Percentiles rank a stretch among this genome's conserved stretches.
Conservation (phyloP, 2,329 filamentous ascomycete genomes). For the Bimuria novae-zelandiae region DNA sequence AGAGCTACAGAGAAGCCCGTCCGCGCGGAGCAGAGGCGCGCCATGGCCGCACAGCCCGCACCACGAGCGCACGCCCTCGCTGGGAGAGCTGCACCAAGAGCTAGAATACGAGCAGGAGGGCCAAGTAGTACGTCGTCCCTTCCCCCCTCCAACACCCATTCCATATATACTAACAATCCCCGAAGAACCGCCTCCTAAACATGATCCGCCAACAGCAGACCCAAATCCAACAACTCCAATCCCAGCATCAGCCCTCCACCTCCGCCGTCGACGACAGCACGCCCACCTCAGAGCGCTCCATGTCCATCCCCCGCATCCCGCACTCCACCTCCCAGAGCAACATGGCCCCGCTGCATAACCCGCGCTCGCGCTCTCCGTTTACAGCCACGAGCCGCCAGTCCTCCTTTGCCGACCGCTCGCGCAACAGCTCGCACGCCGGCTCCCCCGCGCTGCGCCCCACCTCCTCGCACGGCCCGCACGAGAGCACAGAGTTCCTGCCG, state of each 20-base stretch:
- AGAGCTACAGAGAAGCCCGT: slow-evolving; percentile 64
- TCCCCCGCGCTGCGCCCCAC: slow-evolving; percentile 58
- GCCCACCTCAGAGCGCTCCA: slow-evolving; percentile 53
- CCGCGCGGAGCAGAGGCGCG: slow-evolving; percentile 26
- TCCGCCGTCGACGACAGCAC: slow-evolving; percentile 59
- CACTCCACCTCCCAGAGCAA: slow-evolving; percentile 35
- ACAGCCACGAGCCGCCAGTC: slow-evolving; percentile 50
- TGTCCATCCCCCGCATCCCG: slow-evolving; percentile 45
- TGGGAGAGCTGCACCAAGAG: slow-evolving; percentile 79
- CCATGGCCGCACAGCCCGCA: slow-evolving; percentile 58
- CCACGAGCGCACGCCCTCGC: slow-evolving; percentile 69
- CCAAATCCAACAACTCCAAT: slow-evolving; percentile 65
- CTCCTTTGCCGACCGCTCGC: slow-evolving; percentile 45
- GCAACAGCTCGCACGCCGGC: slow-evolving; percentile 45
- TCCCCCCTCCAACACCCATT: neutral
- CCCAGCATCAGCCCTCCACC: slow-evolving; percentile 42
- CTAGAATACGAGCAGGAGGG: slow-evolving; percentile 79
- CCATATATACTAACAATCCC: neutral
- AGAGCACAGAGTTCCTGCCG: slow-evolving; percentile 66
- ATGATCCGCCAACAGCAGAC: slow-evolving; percentile 79
- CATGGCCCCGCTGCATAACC: slow-evolving; percentile 50
- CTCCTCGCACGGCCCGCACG: slow-evolving; percentile 50
- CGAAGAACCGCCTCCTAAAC: slow-evolving; percentile 72
- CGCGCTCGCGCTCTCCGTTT: slow-evolving; percentile 38
- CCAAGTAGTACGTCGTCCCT: slow-evolving; percentile 64